Conservation (phyloP, 2,329 filamentous ascomycete genomes). For the Neofusicoccum sp. region DNA sequence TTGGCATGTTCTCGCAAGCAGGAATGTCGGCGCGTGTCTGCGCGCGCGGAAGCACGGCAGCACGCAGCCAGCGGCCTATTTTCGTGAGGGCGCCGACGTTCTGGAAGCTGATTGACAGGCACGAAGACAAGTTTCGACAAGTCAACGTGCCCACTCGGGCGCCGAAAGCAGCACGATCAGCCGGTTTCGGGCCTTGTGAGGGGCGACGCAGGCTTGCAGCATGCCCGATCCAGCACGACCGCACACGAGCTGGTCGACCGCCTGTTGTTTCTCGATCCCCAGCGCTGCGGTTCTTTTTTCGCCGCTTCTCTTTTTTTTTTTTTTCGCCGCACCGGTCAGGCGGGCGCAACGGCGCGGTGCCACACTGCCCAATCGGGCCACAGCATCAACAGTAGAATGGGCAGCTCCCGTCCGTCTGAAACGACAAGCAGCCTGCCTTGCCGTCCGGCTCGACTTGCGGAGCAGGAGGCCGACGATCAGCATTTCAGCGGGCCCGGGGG, state of each 20-base stretch:
- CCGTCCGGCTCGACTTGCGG: background rate
- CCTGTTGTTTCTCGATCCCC: background rate
- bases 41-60: background rate
- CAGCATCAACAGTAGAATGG: too few species aligned
- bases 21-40: background rate
- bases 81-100: background rate
- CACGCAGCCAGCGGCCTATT: background rate
- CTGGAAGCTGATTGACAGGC: constrained; percentile 17
- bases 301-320: background rate
- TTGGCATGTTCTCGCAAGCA: background rate
- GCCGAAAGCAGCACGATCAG: constrained; percentile 16
- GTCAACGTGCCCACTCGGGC: background rate
- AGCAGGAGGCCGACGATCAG: constrained; percentile 9
- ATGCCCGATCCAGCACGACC: background rate
- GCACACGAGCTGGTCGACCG: background rate
- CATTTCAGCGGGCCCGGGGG: constrained; percentile 1
- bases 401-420: background rate
- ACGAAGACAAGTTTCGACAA: constrained; percentile 4
- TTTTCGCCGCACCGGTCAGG: background rate
- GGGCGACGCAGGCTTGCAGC: background rate
- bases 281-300: background rate
- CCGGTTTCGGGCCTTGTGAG: constrained; percentile 17
- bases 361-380: background rate
- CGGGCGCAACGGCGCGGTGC: background rate
- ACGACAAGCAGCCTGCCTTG: background rate